A percentile compares a stretch with the other conserved stretches of the same genome.
Conservation (phyloP, 1,139 yeast species). For the Yamadazyma membranifaciens region DNA sequence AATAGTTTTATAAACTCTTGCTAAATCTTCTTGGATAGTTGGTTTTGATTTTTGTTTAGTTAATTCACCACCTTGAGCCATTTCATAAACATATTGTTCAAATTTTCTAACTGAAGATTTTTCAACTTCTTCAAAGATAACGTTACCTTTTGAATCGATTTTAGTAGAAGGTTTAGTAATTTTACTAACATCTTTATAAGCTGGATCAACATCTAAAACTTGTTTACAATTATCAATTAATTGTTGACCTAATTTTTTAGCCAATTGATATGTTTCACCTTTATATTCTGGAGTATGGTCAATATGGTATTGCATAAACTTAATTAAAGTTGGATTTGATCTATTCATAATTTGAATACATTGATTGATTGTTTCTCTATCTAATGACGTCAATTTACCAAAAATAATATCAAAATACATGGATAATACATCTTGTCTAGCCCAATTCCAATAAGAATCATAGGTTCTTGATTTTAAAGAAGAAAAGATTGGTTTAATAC, state of each 20-base stretch:
- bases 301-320: conserved; percentile 96
- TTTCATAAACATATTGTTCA: conserved; percentile 92
- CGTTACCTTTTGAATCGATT: conserved; percentile 84
- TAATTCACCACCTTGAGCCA: conserved; percentile 93
- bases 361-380: conserved; percentile 93
- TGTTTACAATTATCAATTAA: conserved; percentile 94
- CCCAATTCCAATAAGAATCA: conserved; percentile 99
- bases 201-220: conserved; percentile 79
- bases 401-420: conserved; percentile 95
- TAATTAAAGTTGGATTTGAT: conserved; percentile 88
- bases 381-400: conserved; percentile 86
- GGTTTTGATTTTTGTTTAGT: conserved; percentile 63
- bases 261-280: conserved; percentile 88
- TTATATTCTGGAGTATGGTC: conserved; percentile 87
- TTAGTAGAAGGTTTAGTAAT: conserved; percentile 95
- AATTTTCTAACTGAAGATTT: conserved; percentile 91
- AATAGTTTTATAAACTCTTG: conserved; percentile 79
- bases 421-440: conserved; percentile 91
- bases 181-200: conserved; percentile 88
- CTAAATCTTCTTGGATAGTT: conserved; percentile 79
- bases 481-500: conserved; percentile 88
- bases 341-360: conserved; percentile 98
- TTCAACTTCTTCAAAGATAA: conserved; percentile 78
- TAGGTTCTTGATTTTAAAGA: conserved; percentile 91
- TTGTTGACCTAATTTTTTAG: conserved; percentile 86